A percentile compares a stretch with the other conserved stretches of the same genome.
Evolutionary conservation across 257 asterid genomes (phyloP).

Genomic region (Solanum clarkiae): DNA sequence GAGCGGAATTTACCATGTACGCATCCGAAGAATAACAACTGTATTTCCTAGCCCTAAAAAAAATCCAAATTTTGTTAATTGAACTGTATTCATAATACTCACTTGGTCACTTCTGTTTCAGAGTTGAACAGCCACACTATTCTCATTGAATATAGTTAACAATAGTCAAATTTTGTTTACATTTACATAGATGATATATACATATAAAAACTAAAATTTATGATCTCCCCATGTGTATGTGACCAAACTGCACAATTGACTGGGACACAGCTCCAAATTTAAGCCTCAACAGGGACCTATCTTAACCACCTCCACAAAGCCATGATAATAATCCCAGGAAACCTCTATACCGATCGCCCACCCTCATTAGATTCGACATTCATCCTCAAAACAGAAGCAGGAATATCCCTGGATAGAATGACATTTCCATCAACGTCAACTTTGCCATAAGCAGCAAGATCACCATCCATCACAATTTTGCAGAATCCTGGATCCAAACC

Average conservation of each 20-base stretch:
- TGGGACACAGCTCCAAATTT: neutral
- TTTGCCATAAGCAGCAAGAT: conserved; percentile 29
- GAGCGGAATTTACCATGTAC: too few species aligned
- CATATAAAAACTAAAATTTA: neutral
- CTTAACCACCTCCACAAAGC: neutral
- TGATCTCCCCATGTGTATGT: neutral
- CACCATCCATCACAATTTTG: conserved; percentile 52
- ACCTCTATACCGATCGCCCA: neutral
- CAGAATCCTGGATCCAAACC: conserved; percentile 40
- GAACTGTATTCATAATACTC: neutral
- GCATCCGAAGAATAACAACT: too few species aligned
- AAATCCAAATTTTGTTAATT: neutral
- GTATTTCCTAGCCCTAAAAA: too few species aligned
- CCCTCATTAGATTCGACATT: conserved; percentile 2
- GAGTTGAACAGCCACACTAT: neutral
- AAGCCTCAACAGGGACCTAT: neutral
- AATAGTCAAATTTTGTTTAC: neutral
- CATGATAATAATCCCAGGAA: neutral
- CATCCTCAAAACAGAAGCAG: conserved; percentile 24
- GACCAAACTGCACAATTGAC: neutral
- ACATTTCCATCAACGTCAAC: conserved; percentile 60
- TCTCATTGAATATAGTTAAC: neutral
- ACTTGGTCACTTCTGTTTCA: neutral
- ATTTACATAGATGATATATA: neutral
- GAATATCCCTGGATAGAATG: conserved; percentile 31